A percentile compares a stretch with the other conserved stretches of the same genome.
Conservation (phyloP, 2,329 filamentous ascomycete species). For the Teratosphaeria nubilosa region DNA sequence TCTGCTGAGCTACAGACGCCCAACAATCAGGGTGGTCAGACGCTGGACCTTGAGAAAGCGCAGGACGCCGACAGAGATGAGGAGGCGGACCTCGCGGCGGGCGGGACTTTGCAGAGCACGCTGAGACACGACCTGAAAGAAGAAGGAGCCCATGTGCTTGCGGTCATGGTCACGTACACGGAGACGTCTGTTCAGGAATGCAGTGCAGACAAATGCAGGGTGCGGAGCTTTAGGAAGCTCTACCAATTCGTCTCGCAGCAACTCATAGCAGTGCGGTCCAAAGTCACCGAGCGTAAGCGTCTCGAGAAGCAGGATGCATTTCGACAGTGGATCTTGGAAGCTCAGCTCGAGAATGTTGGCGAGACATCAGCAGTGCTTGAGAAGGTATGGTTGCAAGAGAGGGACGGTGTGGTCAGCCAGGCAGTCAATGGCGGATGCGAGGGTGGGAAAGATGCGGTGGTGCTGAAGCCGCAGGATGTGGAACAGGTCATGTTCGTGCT, state of each 20-base stretch:
- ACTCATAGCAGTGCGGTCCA: conserved; percentile 81
- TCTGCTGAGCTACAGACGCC: conserved; percentile 94
- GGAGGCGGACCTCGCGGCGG: conserved; percentile 39
- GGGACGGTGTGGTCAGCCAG: conserved; percentile 17
- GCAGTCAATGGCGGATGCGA: conserved; percentile 23
- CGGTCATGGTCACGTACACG: conserved; percentile 88
- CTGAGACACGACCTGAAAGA: conserved; percentile 83
- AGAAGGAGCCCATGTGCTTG: conserved; percentile 86
- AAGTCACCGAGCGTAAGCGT: conserved; percentile 51
- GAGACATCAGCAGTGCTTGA: conserved; percentile 75
- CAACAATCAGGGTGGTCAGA: conserved; percentile 50
- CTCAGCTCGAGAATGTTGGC: conserved; percentile 89
- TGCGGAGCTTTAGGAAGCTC: conserved; percentile 82
- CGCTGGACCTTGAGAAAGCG: conserved; percentile 43
- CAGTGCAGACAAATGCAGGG: conserved; percentile 47
- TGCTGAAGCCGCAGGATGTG: conserved; percentile 52
- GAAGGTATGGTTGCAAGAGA: conserved; percentile 26
- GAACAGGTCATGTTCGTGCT: conserved; percentile 55
- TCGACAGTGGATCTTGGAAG: conserved; percentile 67
- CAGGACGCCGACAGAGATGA: conserved; percentile 39
- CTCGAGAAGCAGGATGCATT: conserved; percentile 27
- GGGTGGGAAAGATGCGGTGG: conserved; percentile 24
- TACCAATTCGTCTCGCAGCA: conserved; percentile 95
- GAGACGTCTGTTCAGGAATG: conserved; percentile 50
- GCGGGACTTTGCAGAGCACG: conserved; percentile 67